phyloP scores from a whole-genome alignment of 169 alveolate genomes.

The Eimeria praecox region DNA sequence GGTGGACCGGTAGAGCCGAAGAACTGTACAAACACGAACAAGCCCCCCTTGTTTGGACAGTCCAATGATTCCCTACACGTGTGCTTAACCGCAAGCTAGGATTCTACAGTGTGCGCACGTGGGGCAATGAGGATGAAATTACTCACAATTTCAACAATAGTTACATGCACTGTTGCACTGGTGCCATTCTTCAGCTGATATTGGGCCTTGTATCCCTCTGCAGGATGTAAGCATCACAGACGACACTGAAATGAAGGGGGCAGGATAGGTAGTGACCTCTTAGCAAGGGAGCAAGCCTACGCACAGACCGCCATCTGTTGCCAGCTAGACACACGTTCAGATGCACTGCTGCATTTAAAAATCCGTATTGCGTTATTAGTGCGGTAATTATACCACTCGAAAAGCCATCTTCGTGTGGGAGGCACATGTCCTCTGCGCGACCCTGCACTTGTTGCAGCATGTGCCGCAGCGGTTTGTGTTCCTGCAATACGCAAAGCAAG shows the following conservation, averaged over 20 bases:
- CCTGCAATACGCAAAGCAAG: background rate
- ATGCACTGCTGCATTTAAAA: background rate
- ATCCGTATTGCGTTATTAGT: background rate
- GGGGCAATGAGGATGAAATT: background rate
- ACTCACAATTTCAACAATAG: background rate
- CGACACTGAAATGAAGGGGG: background rate
- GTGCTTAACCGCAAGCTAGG: background rate
- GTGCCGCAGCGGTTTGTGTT: background rate
- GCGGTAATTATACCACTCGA: background rate
- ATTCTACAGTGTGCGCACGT: background rate
- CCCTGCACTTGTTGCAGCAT: background rate
- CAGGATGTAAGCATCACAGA: background rate
- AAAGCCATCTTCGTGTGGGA: background rate
- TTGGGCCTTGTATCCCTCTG: background rate
- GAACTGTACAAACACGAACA: background rate
- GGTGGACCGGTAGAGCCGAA: background rate
- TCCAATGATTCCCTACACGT: background rate
- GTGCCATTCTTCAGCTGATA: background rate
- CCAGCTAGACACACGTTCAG: background rate
- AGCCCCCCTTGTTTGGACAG: background rate
- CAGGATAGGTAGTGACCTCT: background rate
- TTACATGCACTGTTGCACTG: background rate
- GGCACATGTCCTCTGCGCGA: background rate
- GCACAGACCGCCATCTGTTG: background rate
- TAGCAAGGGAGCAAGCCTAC: background rate